A percentile compares a stretch with the other conserved stretches of the same genome.
Conservation (phyloP, 306 rosid genomes). For the Cicer pinnatifidum region DNA sequence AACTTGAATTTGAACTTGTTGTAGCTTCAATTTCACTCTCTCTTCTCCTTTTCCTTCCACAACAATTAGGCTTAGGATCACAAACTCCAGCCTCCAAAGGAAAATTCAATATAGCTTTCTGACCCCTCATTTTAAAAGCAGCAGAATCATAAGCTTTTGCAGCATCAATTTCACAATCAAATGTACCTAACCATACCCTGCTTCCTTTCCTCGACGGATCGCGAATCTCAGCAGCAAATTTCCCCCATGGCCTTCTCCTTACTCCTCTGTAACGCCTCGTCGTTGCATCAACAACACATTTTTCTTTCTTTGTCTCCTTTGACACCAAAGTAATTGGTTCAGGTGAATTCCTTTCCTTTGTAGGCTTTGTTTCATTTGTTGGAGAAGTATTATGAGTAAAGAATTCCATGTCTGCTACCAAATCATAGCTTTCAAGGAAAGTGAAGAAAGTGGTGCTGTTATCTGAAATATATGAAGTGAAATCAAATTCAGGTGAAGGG, state of each 20-base stretch:
- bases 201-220: conserved; percentile 71
- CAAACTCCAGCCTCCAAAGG: conserved; percentile 72
- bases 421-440: conserved; percentile 37
- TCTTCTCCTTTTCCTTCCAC: conserved; percentile 62
- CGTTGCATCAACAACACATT: background rate
- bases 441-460: conserved; percentile 14
- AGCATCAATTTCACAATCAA: conserved; percentile 73
- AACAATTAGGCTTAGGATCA: conserved; percentile 47
- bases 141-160: conserved; percentile 90
- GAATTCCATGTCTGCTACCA: conserved; percentile 41
- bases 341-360: conserved; percentile 18
- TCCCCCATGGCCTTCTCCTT: conserved; percentile 89
- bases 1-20: conserved; percentile 29
- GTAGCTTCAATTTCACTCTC: conserved; percentile 6
- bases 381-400: background rate
- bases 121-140: conserved; percentile 84
- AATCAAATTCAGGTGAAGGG: conserved; percentile 51
- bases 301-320: conserved; percentile 9
- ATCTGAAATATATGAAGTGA: conserved; percentile 44
- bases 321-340: conserved; percentile 8
- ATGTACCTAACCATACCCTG: conserved; percentile 90
- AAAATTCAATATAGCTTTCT: conserved; percentile 76
- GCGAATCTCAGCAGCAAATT: conserved; percentile 86
- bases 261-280: conserved; percentile 72
- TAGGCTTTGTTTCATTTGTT: background rate